A percentile compares a stretch with the other conserved stretches of the same genome.
phyloP scores from a whole-genome alignment of 2,329 filamentous ascomycete genomes.

The Didymella glomerata region DNA sequence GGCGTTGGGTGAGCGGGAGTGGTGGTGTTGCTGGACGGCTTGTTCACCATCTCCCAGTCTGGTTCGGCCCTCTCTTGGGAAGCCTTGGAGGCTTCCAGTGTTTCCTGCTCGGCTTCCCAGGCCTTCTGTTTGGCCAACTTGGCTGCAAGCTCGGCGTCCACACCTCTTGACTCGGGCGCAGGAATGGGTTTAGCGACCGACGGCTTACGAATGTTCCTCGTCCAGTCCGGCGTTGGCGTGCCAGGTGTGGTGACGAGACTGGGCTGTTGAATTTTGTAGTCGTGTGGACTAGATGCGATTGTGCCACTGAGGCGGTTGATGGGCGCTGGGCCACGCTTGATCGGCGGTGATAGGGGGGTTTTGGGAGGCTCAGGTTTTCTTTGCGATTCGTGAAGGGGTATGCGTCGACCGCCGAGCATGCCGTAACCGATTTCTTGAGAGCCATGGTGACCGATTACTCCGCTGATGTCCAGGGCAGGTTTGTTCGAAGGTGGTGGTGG shows the following conservation, averaged over 20 bases:
- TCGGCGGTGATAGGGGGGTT: conserved; percentile 23
- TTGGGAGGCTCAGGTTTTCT: conserved; percentile 19
- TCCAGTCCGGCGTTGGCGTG: conserved; percentile 9
- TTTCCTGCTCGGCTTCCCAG: conserved; percentile 22
- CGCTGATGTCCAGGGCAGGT: not conserved
- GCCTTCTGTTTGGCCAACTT: conserved; percentile 8
- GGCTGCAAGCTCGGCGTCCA: conserved; percentile 17
- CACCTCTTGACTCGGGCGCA: conserved; percentile 6
- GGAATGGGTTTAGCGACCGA: conserved; percentile 13
- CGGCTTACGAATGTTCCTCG: conserved; percentile 5
- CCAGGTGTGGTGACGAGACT: not conserved
- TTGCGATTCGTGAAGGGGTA: conserved; percentile 23
- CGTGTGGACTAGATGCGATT: conserved; percentile 6
- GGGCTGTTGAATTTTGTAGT: conserved; percentile 1
- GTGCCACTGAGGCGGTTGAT: conserved; percentile 21
- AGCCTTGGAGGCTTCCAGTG: not conserved
- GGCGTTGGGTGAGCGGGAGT: not conserved
- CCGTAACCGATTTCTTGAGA: not conserved
- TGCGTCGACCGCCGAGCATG: not conserved
- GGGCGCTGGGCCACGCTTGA: not conserved
- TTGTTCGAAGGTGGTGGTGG: not conserved
- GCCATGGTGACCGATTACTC: not conserved
- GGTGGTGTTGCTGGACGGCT: not conserved
- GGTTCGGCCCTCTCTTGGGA: not conserved
- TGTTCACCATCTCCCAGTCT: not conserved